Evolutionary conservation across 202 grass and related monocot species (phyloP).

Genomic region (Tripidium arundinaceum): DNA sequence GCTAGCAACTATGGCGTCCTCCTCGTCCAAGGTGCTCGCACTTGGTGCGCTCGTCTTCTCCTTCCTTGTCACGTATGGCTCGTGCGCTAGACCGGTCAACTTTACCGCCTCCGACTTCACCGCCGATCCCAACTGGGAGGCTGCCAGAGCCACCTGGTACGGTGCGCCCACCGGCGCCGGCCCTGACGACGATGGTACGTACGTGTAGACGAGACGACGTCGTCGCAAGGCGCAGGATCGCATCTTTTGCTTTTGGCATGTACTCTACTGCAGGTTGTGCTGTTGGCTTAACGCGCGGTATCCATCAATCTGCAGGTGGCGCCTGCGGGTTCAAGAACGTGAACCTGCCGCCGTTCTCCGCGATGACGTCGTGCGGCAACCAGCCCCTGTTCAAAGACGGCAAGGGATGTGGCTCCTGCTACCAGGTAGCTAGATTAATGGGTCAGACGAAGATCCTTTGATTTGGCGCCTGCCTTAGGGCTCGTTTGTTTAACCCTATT

Average conservation of each 20-base stretch:
- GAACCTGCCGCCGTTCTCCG: constrained; percentile 50
- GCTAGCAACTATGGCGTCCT: neutral
- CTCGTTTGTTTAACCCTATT: too few species aligned
- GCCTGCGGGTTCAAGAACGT: constrained; percentile 77
- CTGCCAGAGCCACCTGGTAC: constrained; percentile 76
- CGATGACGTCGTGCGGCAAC: constrained; percentile 77
- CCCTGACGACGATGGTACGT: constrained; percentile 53
- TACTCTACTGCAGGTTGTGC: neutral
- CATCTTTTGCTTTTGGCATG: neutral
- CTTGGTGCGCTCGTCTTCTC: constrained; percentile 20
- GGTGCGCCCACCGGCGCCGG: constrained; percentile 67
- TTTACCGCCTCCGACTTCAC: constrained; percentile 31
- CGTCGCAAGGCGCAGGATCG: neutral
- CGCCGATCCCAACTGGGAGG: constrained; percentile 48
- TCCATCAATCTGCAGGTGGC: constrained; percentile 46
- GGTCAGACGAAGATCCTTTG: neutral
- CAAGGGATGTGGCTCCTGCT: constrained; percentile 79
- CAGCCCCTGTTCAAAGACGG: constrained; percentile 66
- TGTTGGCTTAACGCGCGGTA: neutral
- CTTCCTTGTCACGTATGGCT: constrained; percentile 19
- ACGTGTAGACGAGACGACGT: too few species aligned
- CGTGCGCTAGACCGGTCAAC: neutral
- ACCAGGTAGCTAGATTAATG: constrained; percentile 39
- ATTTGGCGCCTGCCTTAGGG: neutral
- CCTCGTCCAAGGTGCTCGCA: neutral